Conservation (phyloP, 2,329 filamentous ascomycete genomes). For the Mollisiaceae sp. region DNA sequence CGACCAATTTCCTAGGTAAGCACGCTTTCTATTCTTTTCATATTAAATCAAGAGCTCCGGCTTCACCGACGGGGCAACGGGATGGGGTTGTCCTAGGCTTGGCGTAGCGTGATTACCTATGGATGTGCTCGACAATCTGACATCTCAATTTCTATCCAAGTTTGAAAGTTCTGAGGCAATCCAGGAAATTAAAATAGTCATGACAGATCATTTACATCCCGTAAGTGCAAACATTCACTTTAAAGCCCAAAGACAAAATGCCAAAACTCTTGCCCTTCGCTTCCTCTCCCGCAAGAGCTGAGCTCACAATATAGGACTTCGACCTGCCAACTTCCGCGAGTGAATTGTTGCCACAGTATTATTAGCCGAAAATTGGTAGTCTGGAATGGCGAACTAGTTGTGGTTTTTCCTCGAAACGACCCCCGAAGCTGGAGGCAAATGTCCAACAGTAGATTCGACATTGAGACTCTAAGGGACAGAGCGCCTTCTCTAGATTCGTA, state of each 20-base stretch:
- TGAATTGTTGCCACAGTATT: too few relatives aligned
- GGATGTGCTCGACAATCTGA: neutral
- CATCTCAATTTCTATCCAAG: neutral
- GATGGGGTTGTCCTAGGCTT: too few relatives aligned
- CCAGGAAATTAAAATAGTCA: neutral
- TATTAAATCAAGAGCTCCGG: neutral
- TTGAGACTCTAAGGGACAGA: too few relatives aligned
- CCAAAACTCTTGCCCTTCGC: neutral
- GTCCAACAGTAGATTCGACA: too few relatives aligned
- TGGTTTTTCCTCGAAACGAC: too few relatives aligned
- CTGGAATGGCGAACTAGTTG: too few relatives aligned
- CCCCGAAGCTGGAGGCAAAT: too few relatives aligned
- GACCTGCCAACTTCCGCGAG: neutral
- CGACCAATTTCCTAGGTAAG: neutral
- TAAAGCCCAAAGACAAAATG: too few relatives aligned
- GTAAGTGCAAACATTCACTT: too few relatives aligned
- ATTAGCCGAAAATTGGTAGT: too few relatives aligned
- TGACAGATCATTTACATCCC: neutral
- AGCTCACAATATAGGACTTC: constrained; percentile 1
- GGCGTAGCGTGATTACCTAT: neutral
- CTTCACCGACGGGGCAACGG: neutral
- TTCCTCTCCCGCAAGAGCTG: neutral
- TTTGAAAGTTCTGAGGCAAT: neutral
- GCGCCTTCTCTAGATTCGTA: too few relatives aligned
- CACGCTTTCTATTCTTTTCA: neutral